Base-by-base conservation (phyloP, 345 rosid genomes). In the Populus pruinosa region DNA sequence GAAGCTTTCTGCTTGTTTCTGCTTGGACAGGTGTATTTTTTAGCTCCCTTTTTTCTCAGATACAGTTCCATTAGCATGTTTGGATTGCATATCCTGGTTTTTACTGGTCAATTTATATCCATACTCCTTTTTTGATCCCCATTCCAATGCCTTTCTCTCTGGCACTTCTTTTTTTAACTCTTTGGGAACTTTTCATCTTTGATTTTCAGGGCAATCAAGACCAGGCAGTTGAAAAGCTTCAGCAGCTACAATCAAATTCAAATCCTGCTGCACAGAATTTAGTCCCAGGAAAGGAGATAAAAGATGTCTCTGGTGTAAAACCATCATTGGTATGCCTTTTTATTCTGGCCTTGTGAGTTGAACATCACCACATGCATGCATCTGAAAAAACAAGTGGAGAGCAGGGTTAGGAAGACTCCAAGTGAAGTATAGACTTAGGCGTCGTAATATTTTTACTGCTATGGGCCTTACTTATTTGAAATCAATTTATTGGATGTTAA, bases 1-100 rank as follows among this genome's bases (percentile, higher is more conserved):
- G 94, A 91, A 83, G 87, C 92, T 39, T 85, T 93, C 69, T 93
- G 97, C 87, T 77, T 79, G 80, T 96, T 91, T 84, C 91, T 96
- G 83, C 89, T 96, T 75, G 94, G 94, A 56, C 92, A 93, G 98
- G 99, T 96, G 78, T 39, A 63, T 61, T 50, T 74, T 72, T 33
- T n/a, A 43, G 64, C 77, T 67, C 55, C 14, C 67, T 61, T 47
- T 39, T 8, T 59, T 41, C 73, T 5, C 2, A 41, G 65, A 62
- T 75, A 53, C 76, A 73, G 76, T 31, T 73, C 43, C 73, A 56
- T 25, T 73, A 38, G 67, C 33, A 70, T 71, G n/a, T 75, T 43
- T 76, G 53, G 43, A 29, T 50, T 69, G 9, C 18, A 18, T 47
- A 49, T 25, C 33, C 23, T 50, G 43, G 27, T 20, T 81, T 66